Evolutionary conservation across 768 basidiomycete species (phyloP).

Genomic region (Hypsizygus marmoreus): DNA sequence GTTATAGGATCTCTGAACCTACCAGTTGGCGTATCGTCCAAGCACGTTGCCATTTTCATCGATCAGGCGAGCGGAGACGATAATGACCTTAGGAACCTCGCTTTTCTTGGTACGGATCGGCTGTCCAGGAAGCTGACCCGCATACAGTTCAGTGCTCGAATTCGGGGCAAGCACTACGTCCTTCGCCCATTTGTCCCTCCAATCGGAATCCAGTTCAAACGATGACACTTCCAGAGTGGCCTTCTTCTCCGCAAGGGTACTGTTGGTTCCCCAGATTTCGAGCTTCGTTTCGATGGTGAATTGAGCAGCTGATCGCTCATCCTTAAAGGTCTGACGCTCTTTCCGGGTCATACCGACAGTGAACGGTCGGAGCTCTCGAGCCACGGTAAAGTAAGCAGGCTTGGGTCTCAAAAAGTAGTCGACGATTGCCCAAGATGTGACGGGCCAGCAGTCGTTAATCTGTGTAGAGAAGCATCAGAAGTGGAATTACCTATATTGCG

Average conservation of each 20-base stretch:
- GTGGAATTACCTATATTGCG: neutral
- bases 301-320: slow-evolving; percentile 64
- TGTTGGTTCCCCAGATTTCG: slow-evolving; percentile 90
- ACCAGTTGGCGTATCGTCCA: slow-evolving; percentile 78
- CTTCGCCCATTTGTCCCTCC: slow-evolving; percentile 53
- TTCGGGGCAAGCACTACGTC: slow-evolving; percentile 66
- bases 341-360: slow-evolving; percentile 88
- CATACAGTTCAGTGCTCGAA: slow-evolving; percentile 82
- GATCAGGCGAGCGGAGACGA: slow-evolving; percentile 71
- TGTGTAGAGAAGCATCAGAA: slow-evolving; percentile 25
- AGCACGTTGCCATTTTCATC: slow-evolving; percentile 58
- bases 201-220: slow-evolving; percentile 67
- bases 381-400: slow-evolving; percentile 85
- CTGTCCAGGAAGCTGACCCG: slow-evolving; percentile 72
- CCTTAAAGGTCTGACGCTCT: slow-evolving; percentile 57
- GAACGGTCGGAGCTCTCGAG: slow-evolving; percentile 77
- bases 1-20: slow-evolving; percentile 27
- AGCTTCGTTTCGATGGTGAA: slow-evolving; percentile 68
- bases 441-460: slow-evolving; percentile 94
- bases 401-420: slow-evolving; percentile 95
- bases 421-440: slow-evolving; percentile 90
- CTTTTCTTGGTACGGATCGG: slow-evolving; percentile 64
- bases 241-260: slow-evolving; percentile 57
- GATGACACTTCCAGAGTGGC: slow-evolving; percentile 64
- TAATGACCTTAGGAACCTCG: slow-evolving; percentile 64